Percentiles rank a stretch among this genome's conserved stretches.
Evolutionary conservation across 2,329 filamentous ascomycete species (phyloP).

Genomic region (Graphilbum sp.): DNA sequence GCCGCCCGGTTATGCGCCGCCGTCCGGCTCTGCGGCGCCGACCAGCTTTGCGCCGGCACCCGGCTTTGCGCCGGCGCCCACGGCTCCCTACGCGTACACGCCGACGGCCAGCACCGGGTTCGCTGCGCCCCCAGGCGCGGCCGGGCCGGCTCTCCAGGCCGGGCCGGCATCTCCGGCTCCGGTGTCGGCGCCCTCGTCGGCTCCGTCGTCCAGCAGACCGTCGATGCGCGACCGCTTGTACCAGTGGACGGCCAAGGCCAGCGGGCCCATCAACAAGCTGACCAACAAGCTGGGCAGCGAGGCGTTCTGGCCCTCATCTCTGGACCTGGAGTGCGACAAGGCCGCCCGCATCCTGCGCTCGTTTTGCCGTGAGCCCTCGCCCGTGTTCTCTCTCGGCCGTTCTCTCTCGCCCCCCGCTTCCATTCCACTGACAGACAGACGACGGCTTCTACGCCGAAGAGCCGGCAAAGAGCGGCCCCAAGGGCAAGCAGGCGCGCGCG

Average conservation of each 20-base stretch:
- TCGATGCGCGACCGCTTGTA: constrained; percentile 11
- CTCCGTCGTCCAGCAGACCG: constrained; percentile 1
- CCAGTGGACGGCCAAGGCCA: constrained; percentile 16
- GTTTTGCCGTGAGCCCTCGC: constrained; percentile 70
- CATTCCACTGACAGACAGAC: constrained; percentile 9
- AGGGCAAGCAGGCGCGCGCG: constrained; percentile 15
- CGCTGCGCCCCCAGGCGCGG: not conserved
- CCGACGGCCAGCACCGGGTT: not conserved
- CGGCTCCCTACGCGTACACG: not conserved
- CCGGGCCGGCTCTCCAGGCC: no score
- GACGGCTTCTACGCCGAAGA: constrained; percentile 17
- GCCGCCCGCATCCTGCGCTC: constrained; percentile 57
- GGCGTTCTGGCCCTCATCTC: constrained; percentile 59
- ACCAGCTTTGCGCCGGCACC: not conserved
- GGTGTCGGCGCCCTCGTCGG: not conserved
- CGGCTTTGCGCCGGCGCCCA: no score
- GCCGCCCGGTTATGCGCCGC: not conserved
- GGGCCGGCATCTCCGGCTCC: no score
- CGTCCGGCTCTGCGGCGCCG: no score
- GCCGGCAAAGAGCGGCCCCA: constrained; percentile 10
- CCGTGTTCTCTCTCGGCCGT: constrained; percentile 16
- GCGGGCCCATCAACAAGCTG: constrained; percentile 50
- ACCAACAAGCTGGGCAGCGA: constrained; percentile 53
- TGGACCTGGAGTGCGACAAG: constrained; percentile 65
- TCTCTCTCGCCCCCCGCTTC: not conserved